A percentile compares a stretch with the other conserved stretches of the same genome.
These are phyloP conservation scores for Colletotrichum trifolii DNA, from an alignment of 2,329 filamentous ascomycete species.

Conservation along the genomic window DNA sequence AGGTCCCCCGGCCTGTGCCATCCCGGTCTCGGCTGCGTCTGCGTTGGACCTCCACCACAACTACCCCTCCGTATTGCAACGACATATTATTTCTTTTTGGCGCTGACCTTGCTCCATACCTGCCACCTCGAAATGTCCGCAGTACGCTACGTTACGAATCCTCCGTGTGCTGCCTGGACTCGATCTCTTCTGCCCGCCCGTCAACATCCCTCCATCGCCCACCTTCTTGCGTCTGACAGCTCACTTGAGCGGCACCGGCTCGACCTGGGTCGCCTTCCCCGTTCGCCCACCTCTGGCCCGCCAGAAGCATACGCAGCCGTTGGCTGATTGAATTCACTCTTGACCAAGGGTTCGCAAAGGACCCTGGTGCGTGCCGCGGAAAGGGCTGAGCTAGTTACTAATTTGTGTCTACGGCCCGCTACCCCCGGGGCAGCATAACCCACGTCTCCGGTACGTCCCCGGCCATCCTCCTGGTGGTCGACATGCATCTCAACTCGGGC, in stretches of 20 bases:
- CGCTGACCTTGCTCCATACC: neutral
- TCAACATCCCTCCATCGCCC: slow-evolving; percentile 3
- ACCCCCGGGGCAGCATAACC: neutral
- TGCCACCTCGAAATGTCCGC: neutral
- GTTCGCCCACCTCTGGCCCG: neutral
- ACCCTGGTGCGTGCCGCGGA: slow-evolving; percentile 2
- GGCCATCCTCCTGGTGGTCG: slow-evolving; percentile 1
- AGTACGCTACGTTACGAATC: neutral
- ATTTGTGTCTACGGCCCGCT: slow-evolving; percentile 18
- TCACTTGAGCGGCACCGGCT: slow-evolving; percentile 11
- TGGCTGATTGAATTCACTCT: slow-evolving; percentile 4
- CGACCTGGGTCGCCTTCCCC: slow-evolving; percentile 11
- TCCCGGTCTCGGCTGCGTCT: slow-evolving; percentile 5
- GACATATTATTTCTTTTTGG: slow-evolving; percentile 31
- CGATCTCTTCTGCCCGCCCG: too few species aligned
- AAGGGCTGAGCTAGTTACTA: slow-evolving; percentile 11
- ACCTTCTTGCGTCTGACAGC: slow-evolving; percentile 19
- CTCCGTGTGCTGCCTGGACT: too few species aligned
- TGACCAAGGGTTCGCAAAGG: neutral
- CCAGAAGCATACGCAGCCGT: slow-evolving; percentile 3
- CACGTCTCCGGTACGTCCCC: neutral
- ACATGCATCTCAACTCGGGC: slow-evolving; percentile 9
- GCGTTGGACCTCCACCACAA: slow-evolving; percentile 9
- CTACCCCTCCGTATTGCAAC: slow-evolving; percentile 10
- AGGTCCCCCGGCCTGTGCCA: slow-evolving; percentile 12